Evolutionary conservation across 306 rosid species (phyloP), one percentile per base, ranked within the genome.

Genomic region (Vicia villosa): DNA sequence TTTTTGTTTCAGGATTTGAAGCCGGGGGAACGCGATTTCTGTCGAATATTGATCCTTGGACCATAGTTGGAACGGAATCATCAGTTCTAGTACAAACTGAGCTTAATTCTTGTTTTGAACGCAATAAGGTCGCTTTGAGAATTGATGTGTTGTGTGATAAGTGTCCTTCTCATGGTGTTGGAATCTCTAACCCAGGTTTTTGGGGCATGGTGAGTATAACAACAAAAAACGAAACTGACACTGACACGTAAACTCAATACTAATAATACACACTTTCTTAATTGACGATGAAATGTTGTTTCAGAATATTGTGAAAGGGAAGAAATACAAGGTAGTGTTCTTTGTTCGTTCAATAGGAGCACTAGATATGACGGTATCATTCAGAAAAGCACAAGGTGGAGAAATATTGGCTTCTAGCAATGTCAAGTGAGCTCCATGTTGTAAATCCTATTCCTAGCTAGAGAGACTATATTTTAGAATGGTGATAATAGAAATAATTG

Each of bases 1-100:
- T n/a, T 70, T 64, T 8, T 56, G 17, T 41, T 77, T 54, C 84
- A 91, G 97, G 97, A 58, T 91, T 91, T 77, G 97, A 91, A 84
- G 88, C 96, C 14, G 97, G 97, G 55, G 97, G 91, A 47, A 82
- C 75, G 14, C 66, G 47, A 22, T 42, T 55, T 75, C 91, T 96
- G 47, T 88, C 96, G 65, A 79, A 89, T 80, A 88, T 88, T 65
- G 77, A 55, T 16, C 97, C 93, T 13, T 91, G 96, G 96, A 63
- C 83, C 17, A 79, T 83, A 36, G 78, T 91, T 66, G 97, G 97
- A 51, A 14, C 74, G 47, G 91, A 86, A 56, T 68, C 89, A 46
- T 62, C 57, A 6, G 15, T 87, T 74, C 15, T 24, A 26, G 74
- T 88, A 10, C 82, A 81, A n/a, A 88, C 97, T 2, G 93, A 85